Conservation (phyloP, 306 rosid species). For the Pyrus communis region DNA sequence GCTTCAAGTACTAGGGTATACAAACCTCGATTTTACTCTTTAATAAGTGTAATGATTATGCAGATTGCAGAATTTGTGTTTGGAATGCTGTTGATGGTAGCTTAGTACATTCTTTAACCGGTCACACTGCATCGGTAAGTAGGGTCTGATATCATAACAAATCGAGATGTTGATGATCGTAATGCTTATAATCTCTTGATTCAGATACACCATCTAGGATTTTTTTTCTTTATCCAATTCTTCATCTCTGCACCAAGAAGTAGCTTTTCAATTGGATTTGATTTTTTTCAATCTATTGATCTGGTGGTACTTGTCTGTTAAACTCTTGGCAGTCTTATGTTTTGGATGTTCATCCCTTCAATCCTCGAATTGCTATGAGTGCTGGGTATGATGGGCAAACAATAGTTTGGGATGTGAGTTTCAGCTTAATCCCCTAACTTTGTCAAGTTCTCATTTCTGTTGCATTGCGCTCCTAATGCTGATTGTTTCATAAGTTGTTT, state of each 20-base stretch:
- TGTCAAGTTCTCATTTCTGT: constrained; percentile 6
- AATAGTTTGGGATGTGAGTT: constrained; percentile 93
- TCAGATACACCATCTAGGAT: background rate
- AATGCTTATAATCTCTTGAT: background rate
- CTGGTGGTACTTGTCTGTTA: constrained; percentile 20
- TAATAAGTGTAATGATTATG: background rate
- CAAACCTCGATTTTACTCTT: background rate
- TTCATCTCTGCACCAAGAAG: background rate
- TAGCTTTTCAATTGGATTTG: constrained; percentile 9
- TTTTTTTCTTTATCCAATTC: constrained; percentile 2
- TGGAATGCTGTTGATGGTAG: constrained; percentile 97
- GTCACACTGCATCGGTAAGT: constrained; percentile 76
- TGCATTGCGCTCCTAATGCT: constrained; percentile 9
- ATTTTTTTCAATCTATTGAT: constrained; percentile 6
- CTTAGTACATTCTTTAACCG: constrained; percentile 87
- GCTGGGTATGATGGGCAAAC: constrained; percentile 91
- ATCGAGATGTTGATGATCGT: background rate
- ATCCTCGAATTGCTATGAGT: constrained; percentile 95
- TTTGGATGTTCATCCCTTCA: constrained; percentile 95
- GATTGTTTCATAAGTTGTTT: constrained; percentile 13
- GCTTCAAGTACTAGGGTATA: background rate
- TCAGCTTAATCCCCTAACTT: background rate
- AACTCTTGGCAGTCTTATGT: constrained; percentile 66
- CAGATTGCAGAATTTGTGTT: constrained; percentile 95
- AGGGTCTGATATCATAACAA: background rate